Evolutionary conservation across 441 rosid genomes (phyloP).

Genomic region (Melastoma candidum): DNA sequence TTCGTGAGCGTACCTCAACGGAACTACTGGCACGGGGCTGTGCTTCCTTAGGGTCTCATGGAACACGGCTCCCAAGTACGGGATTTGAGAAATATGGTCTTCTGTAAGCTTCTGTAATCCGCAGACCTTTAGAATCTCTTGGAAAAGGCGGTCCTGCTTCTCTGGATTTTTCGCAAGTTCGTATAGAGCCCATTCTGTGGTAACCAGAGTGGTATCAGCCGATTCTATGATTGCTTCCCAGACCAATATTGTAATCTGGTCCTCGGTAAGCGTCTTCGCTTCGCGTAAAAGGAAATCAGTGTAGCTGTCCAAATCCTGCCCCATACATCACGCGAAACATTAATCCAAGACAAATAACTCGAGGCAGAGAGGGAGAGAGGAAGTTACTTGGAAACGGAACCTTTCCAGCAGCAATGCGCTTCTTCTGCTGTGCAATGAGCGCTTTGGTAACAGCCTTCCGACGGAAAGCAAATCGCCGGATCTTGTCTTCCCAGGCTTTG

Average conservation of each 20-base stretch:
- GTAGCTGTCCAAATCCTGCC: slow-evolving; percentile 47
- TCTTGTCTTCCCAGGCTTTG: slow-evolving; percentile 34
- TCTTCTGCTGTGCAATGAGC: slow-evolving; percentile 37
- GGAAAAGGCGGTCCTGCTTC: slow-evolving; percentile 40
- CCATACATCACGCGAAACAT: not conserved
- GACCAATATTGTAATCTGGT: slow-evolving; percentile 50
- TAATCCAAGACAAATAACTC: not conserved
- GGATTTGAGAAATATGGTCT: slow-evolving; percentile 31
- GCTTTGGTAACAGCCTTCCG: slow-evolving; percentile 60
- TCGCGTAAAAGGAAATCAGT: slow-evolving; percentile 48
- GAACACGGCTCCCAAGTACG: slow-evolving; percentile 51
- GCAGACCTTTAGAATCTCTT: slow-evolving; percentile 38
- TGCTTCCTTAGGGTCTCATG: slow-evolving; percentile 75
- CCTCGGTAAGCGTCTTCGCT: slow-evolving; percentile 42
- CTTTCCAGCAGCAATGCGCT: slow-evolving; percentile 41
- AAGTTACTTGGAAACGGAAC: slow-evolving; percentile 14
- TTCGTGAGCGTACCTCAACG: slow-evolving; percentile 35
- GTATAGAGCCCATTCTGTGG: slow-evolving; percentile 77
- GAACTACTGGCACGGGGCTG: slow-evolving; percentile 62
- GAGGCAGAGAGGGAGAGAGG: not conserved
- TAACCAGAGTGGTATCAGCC: slow-evolving; percentile 59
- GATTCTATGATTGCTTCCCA: slow-evolving; percentile 75
- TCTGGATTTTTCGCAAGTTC: slow-evolving; percentile 57
- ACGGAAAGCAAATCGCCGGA: slow-evolving; percentile 29
- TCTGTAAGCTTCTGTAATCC: slow-evolving; percentile 44